Conservation (phyloP, 1,284 basidiomycete species). For the Tetrapyrgos nigripes region DNA sequence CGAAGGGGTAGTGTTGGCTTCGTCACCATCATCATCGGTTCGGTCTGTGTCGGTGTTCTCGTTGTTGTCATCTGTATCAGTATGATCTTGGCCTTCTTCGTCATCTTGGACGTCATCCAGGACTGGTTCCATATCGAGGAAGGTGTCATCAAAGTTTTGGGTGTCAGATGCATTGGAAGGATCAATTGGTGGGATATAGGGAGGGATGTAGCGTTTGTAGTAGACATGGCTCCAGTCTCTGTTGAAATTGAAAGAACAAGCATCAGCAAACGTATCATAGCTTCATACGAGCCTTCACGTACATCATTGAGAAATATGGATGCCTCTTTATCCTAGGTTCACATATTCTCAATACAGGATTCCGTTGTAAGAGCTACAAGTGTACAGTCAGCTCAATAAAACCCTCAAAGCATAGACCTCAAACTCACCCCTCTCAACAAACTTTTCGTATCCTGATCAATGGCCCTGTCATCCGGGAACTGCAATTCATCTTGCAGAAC, state of each 20-base stretch:
- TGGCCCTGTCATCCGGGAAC: conserved; percentile 88
- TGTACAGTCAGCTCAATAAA: conserved; percentile 20
- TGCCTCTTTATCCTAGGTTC: conserved; percentile 94
- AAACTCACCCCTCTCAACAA: conserved; percentile 88
- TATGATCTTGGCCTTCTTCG: conserved; percentile 50
- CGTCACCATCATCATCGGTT: conserved; percentile 78
- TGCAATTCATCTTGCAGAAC: conserved; percentile 88
- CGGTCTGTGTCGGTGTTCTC: conserved; percentile 69
- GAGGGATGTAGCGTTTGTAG: conserved; percentile 94
- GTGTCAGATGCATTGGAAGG: conserved; percentile 94
- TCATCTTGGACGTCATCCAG: conserved; percentile 75
- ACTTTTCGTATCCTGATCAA: conserved; percentile 95
- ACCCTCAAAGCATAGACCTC: conserved; percentile 7
- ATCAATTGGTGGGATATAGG: conserved; percentile 96
- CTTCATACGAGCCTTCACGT: too few species aligned
- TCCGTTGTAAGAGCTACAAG: conserved; percentile 84
- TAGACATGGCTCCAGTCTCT: conserved; percentile 95
- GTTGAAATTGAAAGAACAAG: conserved; percentile 24
- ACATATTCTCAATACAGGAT: conserved; percentile 88
- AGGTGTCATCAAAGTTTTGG: conserved; percentile 97
- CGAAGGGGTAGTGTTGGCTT: conserved; percentile 70
- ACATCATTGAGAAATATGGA: conserved; percentile 97
- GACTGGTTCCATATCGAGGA: conserved; percentile 93
- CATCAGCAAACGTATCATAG: conserved; percentile 10
- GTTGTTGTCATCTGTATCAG: conserved; percentile 71